A percentile compares a stretch with the other conserved stretches of the same genome.
These are phyloP conservation scores for Tylopilus cervinicoccineus DNA, from an alignment of 768 basidiomycete species.

Conservation along the genomic window DNA sequence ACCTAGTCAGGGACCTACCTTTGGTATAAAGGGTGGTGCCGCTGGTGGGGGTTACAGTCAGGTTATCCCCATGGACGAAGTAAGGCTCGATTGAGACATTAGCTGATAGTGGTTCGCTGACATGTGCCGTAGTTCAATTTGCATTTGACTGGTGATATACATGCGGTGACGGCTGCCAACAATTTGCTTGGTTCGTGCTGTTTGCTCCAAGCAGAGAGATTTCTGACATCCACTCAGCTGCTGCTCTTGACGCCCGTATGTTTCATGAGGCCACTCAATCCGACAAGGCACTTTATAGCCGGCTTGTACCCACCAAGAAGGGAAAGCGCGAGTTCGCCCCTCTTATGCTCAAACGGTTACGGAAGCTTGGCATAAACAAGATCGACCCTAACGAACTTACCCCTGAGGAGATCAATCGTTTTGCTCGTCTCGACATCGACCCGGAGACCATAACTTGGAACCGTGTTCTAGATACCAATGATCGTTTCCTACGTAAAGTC, in stretches of 20 bases:
- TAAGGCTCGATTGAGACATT: conserved; percentile 25
- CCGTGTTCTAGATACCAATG: conserved; percentile 94
- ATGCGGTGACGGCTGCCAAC: conserved; percentile 96
- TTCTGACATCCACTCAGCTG: conserved; percentile 49
- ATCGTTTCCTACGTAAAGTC: conserved; percentile 93
- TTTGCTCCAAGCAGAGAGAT: background rate
- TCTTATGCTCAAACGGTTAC: conserved; percentile 91
- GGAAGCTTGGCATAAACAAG: conserved; percentile 95
- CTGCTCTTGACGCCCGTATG: conserved; percentile 94
- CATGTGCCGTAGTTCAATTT: conserved; percentile 72
- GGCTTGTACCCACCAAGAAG: conserved; percentile 90
- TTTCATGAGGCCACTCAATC: conserved; percentile 96
- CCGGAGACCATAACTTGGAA: conserved; percentile 94
- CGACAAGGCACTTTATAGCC: conserved; percentile 92
- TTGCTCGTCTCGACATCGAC: conserved; percentile 91
- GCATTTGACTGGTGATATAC: conserved; percentile 95
- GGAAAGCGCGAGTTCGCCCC: conserved; percentile 93
- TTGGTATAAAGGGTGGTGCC: conserved; percentile 98
- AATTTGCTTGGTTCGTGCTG: conserved; percentile 74
- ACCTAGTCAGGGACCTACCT: conserved; percentile 97
- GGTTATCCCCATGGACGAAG: conserved; percentile 99
- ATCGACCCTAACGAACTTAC: conserved; percentile 89
- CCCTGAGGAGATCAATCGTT: conserved; percentile 85
- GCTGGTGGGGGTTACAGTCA: conserved; percentile 98
- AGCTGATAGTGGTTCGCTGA: conserved; percentile 3